A percentile compares a stretch with the other conserved stretches of the same genome.
Conservation (phyloP, 148 eudicot species). For the Amaranthus palmeri region DNA sequence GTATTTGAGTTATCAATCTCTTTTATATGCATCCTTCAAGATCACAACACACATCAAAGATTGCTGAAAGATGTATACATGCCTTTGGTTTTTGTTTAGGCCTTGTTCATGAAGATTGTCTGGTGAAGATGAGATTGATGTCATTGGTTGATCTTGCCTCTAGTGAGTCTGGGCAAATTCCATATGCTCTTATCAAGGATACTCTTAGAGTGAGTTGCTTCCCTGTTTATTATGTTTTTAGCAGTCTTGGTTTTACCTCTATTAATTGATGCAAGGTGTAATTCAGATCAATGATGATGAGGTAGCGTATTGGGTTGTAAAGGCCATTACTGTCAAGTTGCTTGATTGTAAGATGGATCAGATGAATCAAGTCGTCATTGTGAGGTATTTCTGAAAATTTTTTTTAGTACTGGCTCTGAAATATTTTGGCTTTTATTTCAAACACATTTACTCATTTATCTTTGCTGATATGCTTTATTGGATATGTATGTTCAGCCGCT, state of each 20-base stretch:
- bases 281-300: slow-evolving; percentile 72
- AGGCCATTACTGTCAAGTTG: slow-evolving; percentile 79
- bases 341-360: slow-evolving; percentile 92
- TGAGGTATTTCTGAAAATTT: slow-evolving; percentile 49
- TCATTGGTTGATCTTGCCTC: slow-evolving; percentile 80
- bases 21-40: too few species aligned
- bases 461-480: not conserved
- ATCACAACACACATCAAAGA: not conserved
- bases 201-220: slow-evolving; percentile 49
- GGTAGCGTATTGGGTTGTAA: slow-evolving; percentile 85
- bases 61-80: not conserved
- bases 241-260: not conserved
- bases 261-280: slow-evolving; percentile 1
- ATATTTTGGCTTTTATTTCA: not conserved
- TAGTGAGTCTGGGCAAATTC: slow-evolving; percentile 61
- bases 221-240: not conserved
- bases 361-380: slow-evolving; percentile 70
- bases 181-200: slow-evolving; percentile 70
- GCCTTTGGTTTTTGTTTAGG: slow-evolving; percentile 37
- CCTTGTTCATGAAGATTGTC: slow-evolving; percentile 88
- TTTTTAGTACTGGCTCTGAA: not conserved
- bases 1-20: not conserved
- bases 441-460: not conserved
- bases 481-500: slow-evolving; percentile 47
- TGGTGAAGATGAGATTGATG: slow-evolving; percentile 81